Base-by-base conservation (phyloP, 208 protist genomes). In the Trypanosomatidae sp. region DNA sequence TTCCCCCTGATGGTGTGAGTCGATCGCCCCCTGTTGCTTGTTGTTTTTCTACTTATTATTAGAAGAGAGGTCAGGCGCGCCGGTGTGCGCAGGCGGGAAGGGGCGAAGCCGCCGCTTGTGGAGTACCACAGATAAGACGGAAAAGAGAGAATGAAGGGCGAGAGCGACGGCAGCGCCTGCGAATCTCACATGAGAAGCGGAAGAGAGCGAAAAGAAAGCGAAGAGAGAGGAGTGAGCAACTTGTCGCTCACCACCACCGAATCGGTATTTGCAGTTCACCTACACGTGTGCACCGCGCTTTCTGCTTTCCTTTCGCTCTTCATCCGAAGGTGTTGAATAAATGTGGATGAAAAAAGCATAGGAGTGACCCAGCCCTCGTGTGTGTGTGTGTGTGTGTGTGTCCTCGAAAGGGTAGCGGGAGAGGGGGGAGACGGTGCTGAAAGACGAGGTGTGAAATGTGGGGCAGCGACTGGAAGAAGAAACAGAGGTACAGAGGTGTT, bases 401-500 rank as follows among this genome's bases (percentile, higher is more conserved):
- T 5, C 55, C 10, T 59, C 52, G 3, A 36, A 13, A 59, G 33
- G 3, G 55, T 1, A 59, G 13, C 9, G 15, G 6, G 8, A 39
- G 28, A 8, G 17, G 17, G 33, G 17, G n/a, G 33, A 62, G 12
- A 62, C 58, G 19, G 13, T n/a, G 17, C 58, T 62, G 58, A 36
- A 9, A 62, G 19, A 36, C 33, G 33, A 43, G 28, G 15, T 33
- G 19, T 12, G 30, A 60, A 60, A 60, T 9, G 19, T 19, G 17
- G 13, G 19, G 9, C 25, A 62, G 58, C n/a, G 13, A 49, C 30
- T 41, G 25, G 1, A 43, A 50, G 12, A 62, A 39, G 44, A 76
- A 28, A 59, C 10, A 76, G 22, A 76, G 39, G 47, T 8, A 49
- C 28, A 71, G 44, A 36, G 30, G 30, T 52, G 15, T 62, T 50